Conservation (phyloP, 1,284 basidiomycete species). For the Fomitopsis palustris region DNA sequence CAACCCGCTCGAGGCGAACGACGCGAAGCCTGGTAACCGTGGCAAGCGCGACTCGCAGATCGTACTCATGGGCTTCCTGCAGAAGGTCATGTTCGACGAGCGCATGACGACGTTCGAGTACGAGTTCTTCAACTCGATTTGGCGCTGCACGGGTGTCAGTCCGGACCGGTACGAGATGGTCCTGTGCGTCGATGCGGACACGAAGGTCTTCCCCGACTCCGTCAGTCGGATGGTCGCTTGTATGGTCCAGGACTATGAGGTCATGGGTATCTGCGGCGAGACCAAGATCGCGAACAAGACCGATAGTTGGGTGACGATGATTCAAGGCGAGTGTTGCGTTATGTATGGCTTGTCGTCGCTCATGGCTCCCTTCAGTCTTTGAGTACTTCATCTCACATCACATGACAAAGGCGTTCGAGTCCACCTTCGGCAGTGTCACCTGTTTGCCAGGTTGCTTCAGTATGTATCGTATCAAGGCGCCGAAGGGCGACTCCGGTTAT, state of each 20-base stretch:
- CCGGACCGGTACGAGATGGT: conserved; percentile 96
- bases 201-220: conserved; percentile 95
- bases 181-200: conserved; percentile 98
- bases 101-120: conserved; percentile 99
- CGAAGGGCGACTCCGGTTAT: conserved; percentile 89
- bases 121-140: conserved; percentile 98
- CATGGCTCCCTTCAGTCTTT: conserved; percentile 61
- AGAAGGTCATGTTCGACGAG: conserved; percentile 99
- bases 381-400: conserved; percentile 99
- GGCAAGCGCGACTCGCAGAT: conserved; percentile 99
- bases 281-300: conserved; percentile 99
- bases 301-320: conserved; percentile 98
- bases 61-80: conserved; percentile 95
- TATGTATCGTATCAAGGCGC: conserved; percentile 99
- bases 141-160: conserved; percentile 92
- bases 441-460: conserved; percentile 99
- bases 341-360: conserved; percentile 3
- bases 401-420: conserved; percentile 98
- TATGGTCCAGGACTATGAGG: conserved; percentile 94
- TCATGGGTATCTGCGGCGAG: conserved; percentile 99
- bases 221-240: conserved; percentile 90
- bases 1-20: conserved; percentile 85
- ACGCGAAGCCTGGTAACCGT: conserved; percentile 95
- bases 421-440: conserved; percentile 99
- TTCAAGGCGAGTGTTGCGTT: conserved; percentile 74